Percentiles rank a stretch among this genome's conserved stretches.
phyloP scores from a whole-genome alignment of 129 eudicot genomes.

The Helichrysum umbraculigerum region DNA sequence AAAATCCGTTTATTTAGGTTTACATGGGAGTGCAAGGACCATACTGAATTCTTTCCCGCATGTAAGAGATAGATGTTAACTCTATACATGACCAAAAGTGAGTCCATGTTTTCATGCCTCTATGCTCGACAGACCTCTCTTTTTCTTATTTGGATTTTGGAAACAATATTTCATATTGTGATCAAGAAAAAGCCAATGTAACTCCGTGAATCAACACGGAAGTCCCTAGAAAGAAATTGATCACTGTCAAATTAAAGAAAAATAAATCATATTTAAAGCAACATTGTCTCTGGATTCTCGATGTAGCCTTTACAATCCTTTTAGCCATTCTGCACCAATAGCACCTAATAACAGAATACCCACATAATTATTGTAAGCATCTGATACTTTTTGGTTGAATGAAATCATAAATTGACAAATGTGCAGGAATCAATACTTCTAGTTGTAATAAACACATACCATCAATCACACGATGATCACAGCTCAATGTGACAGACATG shows the following conservation, averaged over 20 bases:
- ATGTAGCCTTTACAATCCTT: constrained; percentile 93
- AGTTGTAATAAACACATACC: constrained; percentile 48
- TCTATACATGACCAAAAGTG: constrained; percentile 37
- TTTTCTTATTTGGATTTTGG: constrained; percentile 31
- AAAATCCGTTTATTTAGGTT: constrained; percentile 29
- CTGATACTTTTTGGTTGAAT: background rate
- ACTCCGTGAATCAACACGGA: background rate
- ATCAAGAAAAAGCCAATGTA: constrained; percentile 25
- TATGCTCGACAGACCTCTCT: constrained; percentile 19
- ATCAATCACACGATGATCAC: constrained; percentile 98
- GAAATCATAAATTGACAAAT: background rate
- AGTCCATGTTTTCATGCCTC: constrained; percentile 38
- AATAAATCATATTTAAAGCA: constrained; percentile 52
- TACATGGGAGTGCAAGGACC: constrained; percentile 21
- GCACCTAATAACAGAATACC: constrained; percentile 60
- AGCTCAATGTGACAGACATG: constrained; percentile 92
- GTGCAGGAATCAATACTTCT: background rate
- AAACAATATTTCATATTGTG: constrained; percentile 21
- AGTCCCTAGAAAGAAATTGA: constrained; percentile 9
- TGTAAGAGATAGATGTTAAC: constrained; percentile 18
- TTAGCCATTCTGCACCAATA: constrained; percentile 97
- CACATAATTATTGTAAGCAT: background rate
- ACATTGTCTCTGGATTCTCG: constrained; percentile 92
- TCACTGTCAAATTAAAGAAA: background rate
- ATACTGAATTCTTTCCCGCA: constrained; percentile 24